Evolutionary conservation across 1,284 basidiomycete species (phyloP).

Genomic region (Ustilago bromivora): DNA sequence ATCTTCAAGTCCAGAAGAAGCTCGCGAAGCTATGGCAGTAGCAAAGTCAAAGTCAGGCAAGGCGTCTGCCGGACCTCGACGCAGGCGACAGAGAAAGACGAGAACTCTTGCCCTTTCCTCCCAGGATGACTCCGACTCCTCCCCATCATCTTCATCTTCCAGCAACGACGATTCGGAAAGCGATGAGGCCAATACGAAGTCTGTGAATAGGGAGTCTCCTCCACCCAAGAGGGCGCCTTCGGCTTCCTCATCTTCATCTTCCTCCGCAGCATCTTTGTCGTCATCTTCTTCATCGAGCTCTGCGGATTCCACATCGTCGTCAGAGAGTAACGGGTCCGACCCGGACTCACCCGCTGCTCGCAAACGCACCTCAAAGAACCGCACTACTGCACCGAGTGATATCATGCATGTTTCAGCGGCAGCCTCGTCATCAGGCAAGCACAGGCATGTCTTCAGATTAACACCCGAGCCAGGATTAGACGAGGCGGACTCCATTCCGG

Average conservation of each 20-base stretch:
- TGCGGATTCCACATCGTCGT: constrained; percentile 12
- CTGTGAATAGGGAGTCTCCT: too few species aligned
- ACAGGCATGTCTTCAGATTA: constrained; percentile 26
- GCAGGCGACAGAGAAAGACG: constrained; percentile 43
- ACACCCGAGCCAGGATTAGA: constrained; percentile 26
- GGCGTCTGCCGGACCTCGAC: constrained; percentile 16
- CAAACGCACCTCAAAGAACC: neutral
- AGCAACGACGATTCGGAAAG: constrained; percentile 20
- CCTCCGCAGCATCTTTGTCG: constrained; percentile 19
- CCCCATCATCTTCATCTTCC: constrained; percentile 30
- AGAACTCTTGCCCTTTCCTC: constrained; percentile 43
- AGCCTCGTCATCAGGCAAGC: neutral
- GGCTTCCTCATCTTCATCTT: constrained; percentile 4
- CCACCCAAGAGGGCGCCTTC: neutral
- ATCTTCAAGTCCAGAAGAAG: neutral
- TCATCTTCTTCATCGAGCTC: constrained; percentile 25
- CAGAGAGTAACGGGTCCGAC: constrained; percentile 23
- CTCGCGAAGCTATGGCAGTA: constrained; percentile 15
- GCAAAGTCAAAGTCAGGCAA: constrained; percentile 19
- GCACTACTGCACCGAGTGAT: neutral
- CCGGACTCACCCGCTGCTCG: neutral
- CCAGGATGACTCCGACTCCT: constrained; percentile 36
- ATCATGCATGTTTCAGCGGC: neutral
- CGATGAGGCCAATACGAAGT: neutral
- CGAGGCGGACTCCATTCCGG: neutral